phyloP scores from a whole-genome alignment of 2,329 filamentous ascomycete genomes.

The Colletotrichum aenigma region DNA sequence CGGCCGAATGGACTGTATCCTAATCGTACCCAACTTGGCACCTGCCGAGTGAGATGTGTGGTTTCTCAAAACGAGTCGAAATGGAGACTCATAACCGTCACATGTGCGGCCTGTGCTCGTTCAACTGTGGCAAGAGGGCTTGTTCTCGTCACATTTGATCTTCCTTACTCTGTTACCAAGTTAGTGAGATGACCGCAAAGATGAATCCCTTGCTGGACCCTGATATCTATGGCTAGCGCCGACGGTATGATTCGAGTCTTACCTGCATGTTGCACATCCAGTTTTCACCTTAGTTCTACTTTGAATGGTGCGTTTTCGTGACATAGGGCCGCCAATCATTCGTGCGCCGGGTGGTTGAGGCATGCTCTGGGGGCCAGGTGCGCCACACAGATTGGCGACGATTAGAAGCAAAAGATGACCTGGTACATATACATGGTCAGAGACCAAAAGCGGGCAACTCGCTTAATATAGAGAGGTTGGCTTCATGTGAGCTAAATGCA shows the following conservation, averaged over 20 bases:
- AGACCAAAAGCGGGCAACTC: background rate
- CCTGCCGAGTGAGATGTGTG: conserved; percentile 1
- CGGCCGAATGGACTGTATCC: conserved; percentile 23
- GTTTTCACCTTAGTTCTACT: conserved; percentile 42
- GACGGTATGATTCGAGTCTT: conserved; percentile 25
- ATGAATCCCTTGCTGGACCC: too few relatives aligned
- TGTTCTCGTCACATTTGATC: conserved; percentile 41
- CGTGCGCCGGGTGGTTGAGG: background rate
- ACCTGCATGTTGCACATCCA: conserved; percentile 48
- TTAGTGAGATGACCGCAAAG: conserved; percentile 17
- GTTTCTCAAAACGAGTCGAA: conserved; percentile 29
- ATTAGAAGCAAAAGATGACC: background rate
- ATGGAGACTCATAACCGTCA: conserved; percentile 46
- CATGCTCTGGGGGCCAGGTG: background rate
- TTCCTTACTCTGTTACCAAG: conserved; percentile 34
- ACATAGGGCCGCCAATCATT: conserved; percentile 25
- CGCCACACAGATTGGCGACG: background rate
- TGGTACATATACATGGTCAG: accelerated
- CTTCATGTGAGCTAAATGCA: background rate
- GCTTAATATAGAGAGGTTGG: background rate
- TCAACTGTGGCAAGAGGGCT: conserved; percentile 38
- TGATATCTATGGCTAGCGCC: conserved; percentile 5
- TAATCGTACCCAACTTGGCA: conserved; percentile 19
- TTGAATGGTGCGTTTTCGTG: conserved; percentile 30
- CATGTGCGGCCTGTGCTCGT: conserved; percentile 43